Evolutionary conservation across 148 eudicot species (phyloP).

Genomic region (Vaccinium darrowii): DNA sequence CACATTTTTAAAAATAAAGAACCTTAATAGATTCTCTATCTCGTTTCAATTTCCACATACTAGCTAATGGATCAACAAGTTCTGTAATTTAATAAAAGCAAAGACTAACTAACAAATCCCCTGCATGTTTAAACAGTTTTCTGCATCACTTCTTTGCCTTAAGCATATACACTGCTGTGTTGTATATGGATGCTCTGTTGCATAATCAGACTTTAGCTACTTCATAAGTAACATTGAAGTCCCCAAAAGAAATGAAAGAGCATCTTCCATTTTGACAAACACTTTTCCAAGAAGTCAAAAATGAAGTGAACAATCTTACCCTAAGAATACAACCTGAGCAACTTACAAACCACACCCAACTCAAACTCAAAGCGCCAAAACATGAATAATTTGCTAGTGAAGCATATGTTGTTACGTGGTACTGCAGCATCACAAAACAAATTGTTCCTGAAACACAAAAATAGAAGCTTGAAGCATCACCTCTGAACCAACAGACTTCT

Average conservation of each 20-base stretch:
- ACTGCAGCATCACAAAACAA: not conserved
- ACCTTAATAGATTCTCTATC: not conserved
- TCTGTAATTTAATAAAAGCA: not conserved
- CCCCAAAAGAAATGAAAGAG: not conserved
- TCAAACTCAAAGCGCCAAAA: not conserved
- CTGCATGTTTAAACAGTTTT: not conserved
- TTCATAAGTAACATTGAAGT: not conserved
- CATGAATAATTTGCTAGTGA: not conserved
- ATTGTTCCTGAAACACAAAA: not conserved
- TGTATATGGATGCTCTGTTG: not conserved
- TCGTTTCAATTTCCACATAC: not conserved
- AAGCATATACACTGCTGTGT: not conserved
- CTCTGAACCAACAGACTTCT: conserved; percentile 42
- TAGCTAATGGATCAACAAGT: not conserved
- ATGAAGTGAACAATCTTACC: not conserved
- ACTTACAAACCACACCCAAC: not conserved
- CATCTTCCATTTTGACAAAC: not conserved
- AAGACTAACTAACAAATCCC: not conserved
- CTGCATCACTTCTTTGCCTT: not conserved
- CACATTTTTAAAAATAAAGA: not conserved
- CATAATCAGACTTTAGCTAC: not conserved
- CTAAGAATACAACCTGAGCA: not conserved
- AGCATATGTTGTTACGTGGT: not conserved
- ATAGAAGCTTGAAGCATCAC: conserved; percentile 22
- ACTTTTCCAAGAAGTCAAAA: not conserved